These are phyloP conservation scores for Talinum fruticosum DNA, from an alignment of 148 eudicot genomes.

Conservation along the genomic window DNA sequence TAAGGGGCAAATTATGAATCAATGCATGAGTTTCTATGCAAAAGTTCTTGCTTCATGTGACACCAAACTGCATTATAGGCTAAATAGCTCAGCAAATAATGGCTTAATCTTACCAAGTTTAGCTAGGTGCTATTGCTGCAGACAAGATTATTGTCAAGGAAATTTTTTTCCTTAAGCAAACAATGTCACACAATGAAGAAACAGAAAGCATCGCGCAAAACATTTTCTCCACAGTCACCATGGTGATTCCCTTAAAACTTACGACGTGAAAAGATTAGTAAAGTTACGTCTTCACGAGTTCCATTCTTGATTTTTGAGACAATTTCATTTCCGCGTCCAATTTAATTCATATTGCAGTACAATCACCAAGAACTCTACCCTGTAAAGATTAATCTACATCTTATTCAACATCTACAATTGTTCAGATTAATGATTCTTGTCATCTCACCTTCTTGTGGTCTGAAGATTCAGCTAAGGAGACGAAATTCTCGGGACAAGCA, in stretches of 20 bases:
- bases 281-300: background rate
- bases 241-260: background rate
- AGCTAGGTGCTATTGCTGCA: background rate
- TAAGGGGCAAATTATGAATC: background rate
- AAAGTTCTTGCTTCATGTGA: background rate
- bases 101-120: background rate
- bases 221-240: background rate
- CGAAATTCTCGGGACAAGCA: constrained; percentile 32
- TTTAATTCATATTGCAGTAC: no score
- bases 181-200: background rate
- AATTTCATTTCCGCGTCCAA: background rate
- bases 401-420: background rate
- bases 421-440: background rate
- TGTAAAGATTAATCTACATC: no score
- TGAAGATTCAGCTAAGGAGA: constrained; percentile 39
- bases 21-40: background rate
- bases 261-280: no score
- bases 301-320: background rate
- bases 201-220: background rate
- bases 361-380: background rate
- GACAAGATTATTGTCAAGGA: background rate
- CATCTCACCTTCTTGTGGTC: constrained; percentile 37
- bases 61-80: background rate
- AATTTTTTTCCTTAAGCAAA: background rate
- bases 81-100: background rate